Base-by-base conservation (phyloP, 2,329 filamentous ascomycete species). In the Hypoxylon sp. region DNA sequence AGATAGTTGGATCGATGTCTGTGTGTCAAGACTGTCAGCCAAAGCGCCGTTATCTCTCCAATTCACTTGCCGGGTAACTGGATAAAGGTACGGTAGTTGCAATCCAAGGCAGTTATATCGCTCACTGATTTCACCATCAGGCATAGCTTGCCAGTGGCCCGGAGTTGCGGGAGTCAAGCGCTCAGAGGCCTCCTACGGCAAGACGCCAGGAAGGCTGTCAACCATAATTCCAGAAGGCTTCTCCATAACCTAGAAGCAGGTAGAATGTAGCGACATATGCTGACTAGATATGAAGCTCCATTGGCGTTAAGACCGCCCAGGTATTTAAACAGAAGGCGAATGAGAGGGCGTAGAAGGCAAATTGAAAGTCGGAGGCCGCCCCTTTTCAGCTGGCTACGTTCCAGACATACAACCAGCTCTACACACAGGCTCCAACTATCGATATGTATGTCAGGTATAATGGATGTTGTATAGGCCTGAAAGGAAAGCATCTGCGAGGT, bases 161-260 rank as follows among this genome's bases (percentile, higher is more conserved):
- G 65, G 63, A 38, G 67, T 60, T 17, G 60, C 62, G 42, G 60
- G 35, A 29, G 53, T n/a, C 24, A 67, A 46, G 47, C 62, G 62
- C 24, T 4, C 26, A 27, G 67, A 64, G 54, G 67, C 65, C 23
- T 67, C 65, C 24, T 60, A 11, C 10, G 60, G 41, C 31, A 60
- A 66, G 47, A 46, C 40, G n/a, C 65, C 65, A 8, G 65, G 66
- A 24, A 68, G 60, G 55, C 65, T 69, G 52, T 64, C 66, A n/a
- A 68, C 60, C 63, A 67, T 68, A 43, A 69, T 62, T 55, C 66
- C 60, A 17, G 62, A 55, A 55, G 65, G 65, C 53, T 62, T 55
- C 63, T 62, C 67, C 8, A 18, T 62, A 52, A 42, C 26, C 53
- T 54, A n/a, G 20, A 50, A 58, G 40, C 55, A 50, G 48, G 50